Evolutionary conservation across 768 basidiomycete species (phyloP).

Genomic region (Tremella fuciformis): DNA sequence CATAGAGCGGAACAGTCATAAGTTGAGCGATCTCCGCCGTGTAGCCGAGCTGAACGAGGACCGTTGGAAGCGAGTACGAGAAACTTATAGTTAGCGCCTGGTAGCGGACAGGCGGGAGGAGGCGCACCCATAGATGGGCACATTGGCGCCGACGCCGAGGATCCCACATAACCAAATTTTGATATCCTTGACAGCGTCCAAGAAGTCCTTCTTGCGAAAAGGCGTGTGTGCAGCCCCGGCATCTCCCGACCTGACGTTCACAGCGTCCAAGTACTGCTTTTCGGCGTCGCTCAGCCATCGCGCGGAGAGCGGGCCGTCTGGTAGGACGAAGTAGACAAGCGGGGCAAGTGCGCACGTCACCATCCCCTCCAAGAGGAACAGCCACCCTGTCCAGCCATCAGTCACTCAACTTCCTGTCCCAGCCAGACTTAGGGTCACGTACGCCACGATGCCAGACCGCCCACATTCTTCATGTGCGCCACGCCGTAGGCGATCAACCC

Average conservation of each 20-base stretch:
- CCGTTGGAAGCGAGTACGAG: slow-evolving; percentile 4
- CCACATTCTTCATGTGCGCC: neutral
- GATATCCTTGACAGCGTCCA: slow-evolving; percentile 3
- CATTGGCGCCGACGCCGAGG: slow-evolving; percentile 1
- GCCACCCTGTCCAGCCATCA: slow-evolving; percentile 5
- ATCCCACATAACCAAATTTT: slow-evolving; percentile 7
- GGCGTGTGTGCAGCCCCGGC: neutral
- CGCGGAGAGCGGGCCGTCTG: neutral
- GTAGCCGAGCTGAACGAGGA: slow-evolving; percentile 15
- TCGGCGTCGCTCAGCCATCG: slow-evolving; percentile 7
- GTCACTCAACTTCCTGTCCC: neutral
- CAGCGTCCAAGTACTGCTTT: neutral
- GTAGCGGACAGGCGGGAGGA: neutral
- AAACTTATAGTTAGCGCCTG: neutral
- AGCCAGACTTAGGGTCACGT: neutral
- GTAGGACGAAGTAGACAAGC: slow-evolving; percentile 16
- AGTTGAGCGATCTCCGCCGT: slow-evolving; percentile 16
- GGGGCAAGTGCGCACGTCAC: neutral
- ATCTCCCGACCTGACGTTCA: slow-evolving; percentile 1
- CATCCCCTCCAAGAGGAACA: slow-evolving; percentile 6
- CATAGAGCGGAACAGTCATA: slow-evolving; percentile 14
- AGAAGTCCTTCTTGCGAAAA: neutral
- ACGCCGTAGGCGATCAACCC: slow-evolving; percentile 4
- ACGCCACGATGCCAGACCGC: slow-evolving; percentile 8
- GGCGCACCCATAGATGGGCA: slow-evolving; percentile 6